Percentiles rank a stretch among this genome's conserved stretches.
phyloP scores from a whole-genome alignment of 805 yeast species.

The Suhomyces xylopsoci region DNA sequence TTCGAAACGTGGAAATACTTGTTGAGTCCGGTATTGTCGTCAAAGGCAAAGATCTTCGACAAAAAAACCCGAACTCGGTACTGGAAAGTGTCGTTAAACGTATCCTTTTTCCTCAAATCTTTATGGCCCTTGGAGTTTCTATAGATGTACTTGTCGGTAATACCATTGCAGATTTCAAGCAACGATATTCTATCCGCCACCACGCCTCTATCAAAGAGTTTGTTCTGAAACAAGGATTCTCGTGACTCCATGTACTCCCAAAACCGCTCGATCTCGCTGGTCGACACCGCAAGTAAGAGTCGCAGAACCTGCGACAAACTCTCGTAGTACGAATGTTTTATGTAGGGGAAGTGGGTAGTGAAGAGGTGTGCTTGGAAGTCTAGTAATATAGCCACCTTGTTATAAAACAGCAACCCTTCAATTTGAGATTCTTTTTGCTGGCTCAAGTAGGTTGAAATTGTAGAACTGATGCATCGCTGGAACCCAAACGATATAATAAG shows the following conservation, averaged over 20 bases:
- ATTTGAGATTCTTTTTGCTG: not conserved
- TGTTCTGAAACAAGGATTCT: conserved; percentile 15
- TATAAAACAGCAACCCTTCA: conserved; percentile 4
- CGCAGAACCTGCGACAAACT: conserved; percentile 23
- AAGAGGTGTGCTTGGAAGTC: conserved; percentile 26
- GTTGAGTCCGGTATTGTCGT: conserved; percentile 45
- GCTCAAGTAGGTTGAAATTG: not conserved
- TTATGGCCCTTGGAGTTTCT: conserved; percentile 17
- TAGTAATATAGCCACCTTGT: conserved; percentile 19
- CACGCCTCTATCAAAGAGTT: conserved; percentile 25
- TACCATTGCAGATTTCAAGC: conserved; percentile 36
- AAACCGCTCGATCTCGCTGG: conserved; percentile 22
- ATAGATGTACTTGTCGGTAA: conserved; percentile 31
- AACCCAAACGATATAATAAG: conserved; percentile 21
- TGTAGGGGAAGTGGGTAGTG: conserved; percentile 9
- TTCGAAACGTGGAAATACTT: conserved; percentile 34
- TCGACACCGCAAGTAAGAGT: conserved; percentile 19
- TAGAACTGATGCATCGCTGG: conserved; percentile 14
- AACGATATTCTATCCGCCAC: conserved; percentile 37
- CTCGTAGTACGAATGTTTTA: conserved; percentile 25
- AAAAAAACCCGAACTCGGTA: conserved; percentile 34
- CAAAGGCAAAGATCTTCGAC: conserved; percentile 32
- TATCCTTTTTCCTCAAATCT: conserved; percentile 35
- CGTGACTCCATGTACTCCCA: conserved; percentile 40
- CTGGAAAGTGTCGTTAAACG: conserved; percentile 37